These are phyloP conservation scores for Fusarium praegraminearum DNA, from an alignment of 2,329 filamentous ascomycete species.

Conservation along the genomic window DNA sequence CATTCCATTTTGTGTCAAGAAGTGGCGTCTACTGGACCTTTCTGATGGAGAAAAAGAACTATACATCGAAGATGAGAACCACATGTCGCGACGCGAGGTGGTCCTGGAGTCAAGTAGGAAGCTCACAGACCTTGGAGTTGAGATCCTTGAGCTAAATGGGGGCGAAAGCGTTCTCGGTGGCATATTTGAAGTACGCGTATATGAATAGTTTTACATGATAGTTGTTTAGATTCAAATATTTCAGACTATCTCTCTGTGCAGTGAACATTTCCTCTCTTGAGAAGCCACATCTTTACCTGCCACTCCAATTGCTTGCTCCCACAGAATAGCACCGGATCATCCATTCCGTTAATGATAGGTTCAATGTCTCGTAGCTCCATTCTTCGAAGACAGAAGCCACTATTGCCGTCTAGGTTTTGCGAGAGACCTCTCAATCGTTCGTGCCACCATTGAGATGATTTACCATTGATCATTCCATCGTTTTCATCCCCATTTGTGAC, in stretches of 20 bases:
- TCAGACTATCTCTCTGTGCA: slow-evolving; percentile 4
- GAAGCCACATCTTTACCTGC: slow-evolving; percentile 22
- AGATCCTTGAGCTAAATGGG: slow-evolving; percentile 7
- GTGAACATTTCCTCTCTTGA: background rate
- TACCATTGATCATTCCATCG: background rate
- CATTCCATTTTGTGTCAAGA: slow-evolving; percentile 21
- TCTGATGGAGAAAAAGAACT: background rate
- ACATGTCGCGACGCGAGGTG: slow-evolving; percentile 3
- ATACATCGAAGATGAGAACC: slow-evolving; percentile 8
- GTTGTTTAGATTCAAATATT: fast-evolving
- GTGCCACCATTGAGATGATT: slow-evolving; percentile 5
- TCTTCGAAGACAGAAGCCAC: background rate
- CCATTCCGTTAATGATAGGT: fast-evolving
- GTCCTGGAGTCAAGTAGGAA: background rate
- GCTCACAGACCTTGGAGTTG: background rate
- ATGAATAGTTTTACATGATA: background rate
- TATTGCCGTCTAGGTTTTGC: background rate
- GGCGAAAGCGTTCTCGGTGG: slow-evolving; percentile 6
- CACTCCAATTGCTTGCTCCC: slow-evolving; percentile 19
- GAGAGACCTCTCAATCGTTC: background rate
- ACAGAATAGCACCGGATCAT: slow-evolving; percentile 1
- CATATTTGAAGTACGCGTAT: slow-evolving; percentile 4
- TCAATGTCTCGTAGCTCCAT: background rate
- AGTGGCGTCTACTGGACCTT: slow-evolving; percentile 7
- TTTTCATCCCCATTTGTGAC: slow-evolving; percentile 5